Base-by-base conservation (phyloP, 768 basidiomycete species). In the Lentinula detonsa region DNA sequence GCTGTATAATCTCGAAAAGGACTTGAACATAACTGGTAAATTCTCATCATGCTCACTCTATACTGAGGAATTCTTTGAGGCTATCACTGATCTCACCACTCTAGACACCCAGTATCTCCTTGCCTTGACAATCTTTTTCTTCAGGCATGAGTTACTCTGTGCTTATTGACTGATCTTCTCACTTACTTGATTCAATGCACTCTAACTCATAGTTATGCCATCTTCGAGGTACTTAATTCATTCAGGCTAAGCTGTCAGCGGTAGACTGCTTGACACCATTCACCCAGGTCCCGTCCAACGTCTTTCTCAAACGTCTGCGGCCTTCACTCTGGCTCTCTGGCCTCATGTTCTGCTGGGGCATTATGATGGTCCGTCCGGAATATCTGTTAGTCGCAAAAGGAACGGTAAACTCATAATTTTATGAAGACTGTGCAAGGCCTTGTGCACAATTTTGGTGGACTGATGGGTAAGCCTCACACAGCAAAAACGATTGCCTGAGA, bases 251-350 rank as follows among this genome's bases (percentile, higher is more conserved):
- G 16, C 21, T 21, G 33, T 33, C 53, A 63, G 61, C 18, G 61
- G 59, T 5, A 49, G 21, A n/a, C 23, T 13, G 21, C 4, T 54
- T 48, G 51, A 63, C 34, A 1, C 8, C n/a, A 52, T 39, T 53
- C 5, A 46, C n/a, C 6, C 51, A 80, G 79, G 82, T 90, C 33
- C 90, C 90, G 2, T 88, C 86, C 13, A 90, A 90, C 62, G 72
- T 89, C 2, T 84, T 88, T 68, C 73, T 90, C 55, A 90, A 90
- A 68, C 82, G 87, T 37, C 76, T 90, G 35, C 79, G 88, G 0
- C 91, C 90, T 0, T 90, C 89, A 3, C 70, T 93, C 39, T 92
- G 90, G 90, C 74, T 93, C 5, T 88, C 88, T 5, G 62, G 78
- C 31, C 76, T 91, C 57, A 91, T 93, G 90, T 63, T 89, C 2